phyloP scores from a whole-genome alignment of 805 yeast species.

The Nakazawaea ishiwadae region DNA sequence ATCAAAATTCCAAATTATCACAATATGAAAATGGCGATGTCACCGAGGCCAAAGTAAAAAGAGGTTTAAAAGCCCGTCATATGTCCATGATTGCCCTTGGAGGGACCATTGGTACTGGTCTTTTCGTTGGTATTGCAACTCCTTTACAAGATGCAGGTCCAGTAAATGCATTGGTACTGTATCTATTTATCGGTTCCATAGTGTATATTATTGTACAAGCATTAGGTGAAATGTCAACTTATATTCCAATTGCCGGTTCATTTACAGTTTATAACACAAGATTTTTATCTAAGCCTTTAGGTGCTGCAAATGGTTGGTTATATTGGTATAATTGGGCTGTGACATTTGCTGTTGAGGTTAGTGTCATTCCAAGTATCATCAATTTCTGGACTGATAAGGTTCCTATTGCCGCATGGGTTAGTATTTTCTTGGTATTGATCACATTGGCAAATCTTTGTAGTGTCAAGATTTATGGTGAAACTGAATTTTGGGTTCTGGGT shows the following conservation, averaged over 20 bases:
- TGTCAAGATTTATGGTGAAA: constrained; percentile 67
- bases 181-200: constrained; percentile 58
- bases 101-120: constrained; percentile 78
- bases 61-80: constrained; percentile 62
- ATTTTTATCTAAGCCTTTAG: constrained; percentile 63
- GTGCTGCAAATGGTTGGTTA: constrained; percentile 68
- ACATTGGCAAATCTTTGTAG: constrained; percentile 56
- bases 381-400: constrained; percentile 65
- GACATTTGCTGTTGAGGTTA: constrained; percentile 69
- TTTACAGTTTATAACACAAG: constrained; percentile 64
- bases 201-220: constrained; percentile 66
- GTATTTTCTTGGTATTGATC: constrained; percentile 56
- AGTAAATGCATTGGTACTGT: constrained; percentile 60
- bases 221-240: constrained; percentile 77
- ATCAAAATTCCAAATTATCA: no score
- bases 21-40: background rate
- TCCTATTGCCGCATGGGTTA: constrained; percentile 70
- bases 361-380: constrained; percentile 64
- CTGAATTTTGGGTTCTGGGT: constrained; percentile 71
- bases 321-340: constrained; percentile 79
- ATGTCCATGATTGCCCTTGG: constrained; percentile 75
- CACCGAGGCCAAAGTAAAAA: constrained; percentile 50
- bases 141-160: constrained; percentile 63
- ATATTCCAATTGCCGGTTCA: constrained; percentile 63
- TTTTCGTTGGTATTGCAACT: constrained; percentile 59